Conservation (phyloP, 2,329 filamentous ascomycete genomes). For the Penicillium olsonii region DNA sequence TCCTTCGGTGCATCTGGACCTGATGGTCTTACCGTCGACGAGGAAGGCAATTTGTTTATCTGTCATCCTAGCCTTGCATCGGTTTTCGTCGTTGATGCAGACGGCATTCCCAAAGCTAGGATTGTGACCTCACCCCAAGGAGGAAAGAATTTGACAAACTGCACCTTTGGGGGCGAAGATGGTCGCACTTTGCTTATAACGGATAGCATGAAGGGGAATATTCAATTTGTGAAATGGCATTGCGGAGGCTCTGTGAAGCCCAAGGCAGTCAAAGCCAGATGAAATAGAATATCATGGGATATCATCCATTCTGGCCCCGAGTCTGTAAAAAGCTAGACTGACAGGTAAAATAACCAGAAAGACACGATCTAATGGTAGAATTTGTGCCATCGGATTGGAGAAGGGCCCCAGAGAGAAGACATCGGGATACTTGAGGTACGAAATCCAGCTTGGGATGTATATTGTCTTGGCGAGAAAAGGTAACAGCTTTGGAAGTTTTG, state of each 20-base stretch:
- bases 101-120: constrained; percentile 41
- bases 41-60: constrained; percentile 42
- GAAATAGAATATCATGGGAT: not conserved
- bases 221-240: constrained; percentile 21
- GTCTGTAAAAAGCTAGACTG: too few species aligned
- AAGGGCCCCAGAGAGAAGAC: too few species aligned
- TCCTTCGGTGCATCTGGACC: constrained; percentile 45
- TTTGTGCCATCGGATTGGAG: too few species aligned
- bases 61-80: constrained; percentile 40
- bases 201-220: constrained; percentile 41
- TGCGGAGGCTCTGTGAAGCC: constrained; percentile 10
- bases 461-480: too few species aligned
- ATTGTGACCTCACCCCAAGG: constrained; percentile 32
- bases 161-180: constrained; percentile 43
- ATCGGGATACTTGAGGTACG: too few species aligned
- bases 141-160: constrained; percentile 45
- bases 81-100: constrained; percentile 40
- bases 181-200: constrained; percentile 45
- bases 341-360: too few species aligned
- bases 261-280: not conserved
- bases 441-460: too few species aligned
- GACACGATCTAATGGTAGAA: too few species aligned
- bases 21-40: constrained; percentile 43
- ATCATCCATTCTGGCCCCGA: not conserved
- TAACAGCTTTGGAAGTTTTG: not conserved